Evolutionary conservation across 2,329 filamentous ascomycete genomes (phyloP), one percentile per base, ranked within the genome.

Genomic region (Aspergillus costaricaensis): DNA sequence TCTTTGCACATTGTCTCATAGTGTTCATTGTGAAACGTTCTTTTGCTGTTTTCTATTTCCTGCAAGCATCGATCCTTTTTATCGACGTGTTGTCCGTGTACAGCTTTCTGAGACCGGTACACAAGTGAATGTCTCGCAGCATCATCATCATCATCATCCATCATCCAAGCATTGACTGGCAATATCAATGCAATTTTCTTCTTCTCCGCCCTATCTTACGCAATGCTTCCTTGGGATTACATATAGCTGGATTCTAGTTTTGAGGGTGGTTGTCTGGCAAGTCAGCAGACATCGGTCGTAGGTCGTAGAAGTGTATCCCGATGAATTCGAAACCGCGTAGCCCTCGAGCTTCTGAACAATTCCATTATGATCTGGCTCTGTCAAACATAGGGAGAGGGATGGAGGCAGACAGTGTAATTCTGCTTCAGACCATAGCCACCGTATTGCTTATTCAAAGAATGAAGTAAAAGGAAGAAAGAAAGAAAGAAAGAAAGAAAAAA

Each of bases 1-100:
- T 71, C 61, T 54, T 62, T 68, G 65, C 64, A 65, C 67, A 65
- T 68, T 69, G 67, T 68, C 58, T 66, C 63, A 64, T 63, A 61
- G 59, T 61, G 56, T 63, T 63, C 59, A 60, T 60, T 53, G 63
- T 61, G 68, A 61, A 55, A 66, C 63, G 60, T 59, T 65, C 51
- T 62, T 65, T 49, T 56, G 54, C 59, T 23, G 30, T 59, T 61
- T 54, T 36, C 30, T 36, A 15, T 36, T 36, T 36, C 5, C 32
- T 62, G 53, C 48, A 43, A 57, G 59, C 57, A 58, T 48, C 49
- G 53, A 25, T 44, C 49, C 55, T 60, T 55, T 55, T 55, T 55
- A 17, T 55, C 43, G 17, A 53, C 27, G 49, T 36, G 48, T 57
- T 36, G 48, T 57, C 51, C 41, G 23, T 55, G 59, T 61, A 61